Percentiles rank a stretch among this genome's conserved stretches.
Conservation (phyloP, 768 basidiomycete species). For the Lactarius psammicola region DNA sequence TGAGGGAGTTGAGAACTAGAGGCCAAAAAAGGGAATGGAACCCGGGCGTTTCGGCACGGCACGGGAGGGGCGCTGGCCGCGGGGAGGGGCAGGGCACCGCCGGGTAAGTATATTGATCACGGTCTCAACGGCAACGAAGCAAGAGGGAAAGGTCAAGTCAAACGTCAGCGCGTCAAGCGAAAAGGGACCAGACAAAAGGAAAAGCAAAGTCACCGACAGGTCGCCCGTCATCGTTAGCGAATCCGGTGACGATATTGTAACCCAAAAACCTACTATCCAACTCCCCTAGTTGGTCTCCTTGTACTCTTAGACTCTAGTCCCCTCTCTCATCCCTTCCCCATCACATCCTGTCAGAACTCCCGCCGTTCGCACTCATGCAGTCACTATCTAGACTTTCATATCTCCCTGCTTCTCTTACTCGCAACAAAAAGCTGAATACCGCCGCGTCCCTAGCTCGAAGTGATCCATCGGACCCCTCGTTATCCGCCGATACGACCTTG, state of each 20-base stretch:
- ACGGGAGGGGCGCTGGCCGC: background rate
- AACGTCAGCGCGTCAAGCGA: background rate
- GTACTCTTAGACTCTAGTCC: background rate
- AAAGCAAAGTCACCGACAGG: background rate
- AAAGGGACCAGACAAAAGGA: background rate
- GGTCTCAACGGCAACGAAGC: slow-evolving; percentile 2
- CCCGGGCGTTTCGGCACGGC: background rate
- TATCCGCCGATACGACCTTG: slow-evolving; percentile 18
- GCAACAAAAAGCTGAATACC: slow-evolving; percentile 23
- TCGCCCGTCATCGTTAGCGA: background rate
- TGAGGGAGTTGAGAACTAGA: background rate
- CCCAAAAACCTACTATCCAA: slow-evolving; percentile 7
- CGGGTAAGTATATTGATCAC: slow-evolving; percentile 3
- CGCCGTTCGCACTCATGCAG: slow-evolving; percentile 10
- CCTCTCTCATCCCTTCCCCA: background rate
- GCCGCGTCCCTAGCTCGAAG: slow-evolving; percentile 6
- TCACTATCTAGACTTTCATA: slow-evolving; percentile 18
- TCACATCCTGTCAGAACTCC: background rate
- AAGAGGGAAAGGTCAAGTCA: background rate
- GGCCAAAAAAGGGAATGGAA: background rate
- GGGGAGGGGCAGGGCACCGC: background rate
- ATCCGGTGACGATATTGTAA: background rate
- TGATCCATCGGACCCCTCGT: slow-evolving; percentile 21
- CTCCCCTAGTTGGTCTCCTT: background rate
- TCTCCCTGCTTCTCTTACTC: background rate